A percentile compares a stretch with the other conserved stretches of the same genome.
These are phyloP conservation scores for Wickerhamomyces sp. DNA, from an alignment of 1,139 yeast genomes.

Conservation along the genomic window DNA sequence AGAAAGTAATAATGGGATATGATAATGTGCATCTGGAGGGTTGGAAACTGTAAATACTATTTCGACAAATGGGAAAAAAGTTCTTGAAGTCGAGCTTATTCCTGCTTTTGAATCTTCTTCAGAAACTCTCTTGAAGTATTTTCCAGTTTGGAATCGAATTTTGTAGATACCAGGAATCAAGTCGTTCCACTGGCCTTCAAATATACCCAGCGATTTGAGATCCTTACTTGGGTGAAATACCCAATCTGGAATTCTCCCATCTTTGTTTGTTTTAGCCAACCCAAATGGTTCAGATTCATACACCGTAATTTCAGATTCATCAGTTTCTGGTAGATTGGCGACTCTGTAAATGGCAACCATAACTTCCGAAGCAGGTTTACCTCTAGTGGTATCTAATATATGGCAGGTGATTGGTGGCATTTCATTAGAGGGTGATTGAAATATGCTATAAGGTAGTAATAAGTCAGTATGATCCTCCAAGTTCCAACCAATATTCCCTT, in stretches of 20 bases:
- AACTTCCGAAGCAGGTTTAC: conserved; percentile 72
- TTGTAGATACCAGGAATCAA: conserved; percentile 62
- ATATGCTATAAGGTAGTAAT: too few relatives aligned
- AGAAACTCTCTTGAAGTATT: conserved; percentile 43
- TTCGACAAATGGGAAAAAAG: conserved; percentile 84
- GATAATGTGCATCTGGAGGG: conserved; percentile 77
- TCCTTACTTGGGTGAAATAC: conserved; percentile 36
- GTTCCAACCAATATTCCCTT: too few relatives aligned
- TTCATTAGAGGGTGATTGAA: not conserved
- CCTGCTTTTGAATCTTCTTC: conserved; percentile 25
- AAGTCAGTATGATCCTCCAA: too few relatives aligned
- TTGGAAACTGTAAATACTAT: conserved; percentile 60
- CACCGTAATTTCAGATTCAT: conserved; percentile 27
- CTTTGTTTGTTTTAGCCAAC: conserved; percentile 61
- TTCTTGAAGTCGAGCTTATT: conserved; percentile 28
- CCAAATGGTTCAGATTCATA: conserved; percentile 43
- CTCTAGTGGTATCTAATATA: conserved; percentile 77
- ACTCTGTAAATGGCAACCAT: conserved; percentile 50
- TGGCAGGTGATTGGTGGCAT: conserved; percentile 75
- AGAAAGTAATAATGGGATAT: conserved; percentile 76
- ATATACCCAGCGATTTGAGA: conserved; percentile 33
- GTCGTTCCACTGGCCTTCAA: conserved; percentile 33
- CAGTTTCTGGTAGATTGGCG: conserved; percentile 25
- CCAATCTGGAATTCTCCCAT: conserved; percentile 79
- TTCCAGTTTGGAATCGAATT: conserved; percentile 69